Base-by-base conservation (phyloP, 768 basidiomycete species). In the Ephemerocybe angulata region DNA sequence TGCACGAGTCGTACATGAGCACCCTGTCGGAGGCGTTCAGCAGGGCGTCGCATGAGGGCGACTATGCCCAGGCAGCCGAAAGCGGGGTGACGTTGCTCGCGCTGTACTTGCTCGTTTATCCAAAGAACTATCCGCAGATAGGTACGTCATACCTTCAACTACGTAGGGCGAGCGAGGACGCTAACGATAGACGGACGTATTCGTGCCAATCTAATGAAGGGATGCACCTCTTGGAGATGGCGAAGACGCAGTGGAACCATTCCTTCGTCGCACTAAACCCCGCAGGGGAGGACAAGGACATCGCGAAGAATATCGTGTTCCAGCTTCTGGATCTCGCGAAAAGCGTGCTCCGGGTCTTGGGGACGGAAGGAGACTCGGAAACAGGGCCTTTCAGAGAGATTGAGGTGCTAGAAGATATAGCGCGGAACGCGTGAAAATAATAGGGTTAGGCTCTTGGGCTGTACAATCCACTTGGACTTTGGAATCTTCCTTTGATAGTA, bases 101-200 rank as follows among this genome's bases (percentile, higher is more conserved):
- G 1, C 68, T 88, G 6, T 93, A 92, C 66, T 62, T 78, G 11
- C 63, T 87, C 50, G 73, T 91, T 43, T 93, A 93, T 62, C 88
- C 90, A 1, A 71, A 69, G 2, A 86, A 87, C 62, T 90, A 90
- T 66, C 90, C 90, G n/a, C 87, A 90, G 60, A 88, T 85, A 24
- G 90, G 90, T 88, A 52, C 59, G 79, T 66, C 29, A 6, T 50
- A 40, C 30, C 31, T n/a, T n/a, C n/a, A n/a, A n/a, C n/a, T n/a
- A n/a, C n/a, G n/a, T n/a, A n/a, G n/a, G n/a, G n/a, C n/a, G 7
- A 10, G 19, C 12, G 27, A 4, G 15, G 6, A 13, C 21, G 4
- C 12, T 25, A 35, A 8, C 33, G 33, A 35, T 11, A 11, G 35
- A 21, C 24, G 8, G 28, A 40, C 31, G n/a, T 10, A 44, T 13